Conservation (phyloP, 1,139 yeast genomes). For the Sugiyamaella novakii region DNA sequence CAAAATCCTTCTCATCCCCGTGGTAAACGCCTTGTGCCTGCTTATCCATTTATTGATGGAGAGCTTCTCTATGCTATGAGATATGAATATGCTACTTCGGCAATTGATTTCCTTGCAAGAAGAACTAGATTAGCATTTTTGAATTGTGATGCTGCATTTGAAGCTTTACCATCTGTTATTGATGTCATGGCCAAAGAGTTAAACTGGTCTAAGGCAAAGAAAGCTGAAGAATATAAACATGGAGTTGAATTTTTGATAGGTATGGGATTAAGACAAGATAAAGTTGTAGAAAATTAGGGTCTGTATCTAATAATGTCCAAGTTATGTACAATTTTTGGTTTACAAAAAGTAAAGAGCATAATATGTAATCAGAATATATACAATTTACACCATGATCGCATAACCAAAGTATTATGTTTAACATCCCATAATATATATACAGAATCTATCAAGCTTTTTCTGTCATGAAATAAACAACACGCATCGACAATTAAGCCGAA, state of each 20-base stretch:
- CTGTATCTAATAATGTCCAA: neutral
- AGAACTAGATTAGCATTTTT: constrained; percentile 92
- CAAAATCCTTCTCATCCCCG: constrained; percentile 29
- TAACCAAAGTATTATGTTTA: too few species aligned
- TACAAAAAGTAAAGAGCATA: constrained; percentile 9
- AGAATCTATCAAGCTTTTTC: too few species aligned
- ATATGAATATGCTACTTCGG: constrained; percentile 85
- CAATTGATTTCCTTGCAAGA: constrained; percentile 88
- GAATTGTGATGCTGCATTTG: constrained; percentile 81
- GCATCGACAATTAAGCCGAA: too few species aligned
- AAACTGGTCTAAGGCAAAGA: constrained; percentile 67
- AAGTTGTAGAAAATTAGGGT: constrained; percentile 4
- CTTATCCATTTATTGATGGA: constrained; percentile 90
- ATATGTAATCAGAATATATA: constrained; percentile 6
- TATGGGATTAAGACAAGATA: constrained; percentile 42
- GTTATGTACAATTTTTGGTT: constrained; percentile 8
- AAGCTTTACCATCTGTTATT: constrained; percentile 82
- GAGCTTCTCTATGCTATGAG: constrained; percentile 81
- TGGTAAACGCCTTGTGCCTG: constrained; percentile 49
- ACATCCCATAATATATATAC: too few species aligned
- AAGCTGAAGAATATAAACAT: constrained; percentile 52
- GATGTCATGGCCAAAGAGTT: constrained; percentile 81
- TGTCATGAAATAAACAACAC: too few species aligned
- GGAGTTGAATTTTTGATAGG: constrained; percentile 44
- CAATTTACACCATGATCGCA: too few species aligned